Evolutionary conservation across 257 asterid species (phyloP), one percentile per base, ranked within the genome.

Genomic region (Gentiana straminea): DNA sequence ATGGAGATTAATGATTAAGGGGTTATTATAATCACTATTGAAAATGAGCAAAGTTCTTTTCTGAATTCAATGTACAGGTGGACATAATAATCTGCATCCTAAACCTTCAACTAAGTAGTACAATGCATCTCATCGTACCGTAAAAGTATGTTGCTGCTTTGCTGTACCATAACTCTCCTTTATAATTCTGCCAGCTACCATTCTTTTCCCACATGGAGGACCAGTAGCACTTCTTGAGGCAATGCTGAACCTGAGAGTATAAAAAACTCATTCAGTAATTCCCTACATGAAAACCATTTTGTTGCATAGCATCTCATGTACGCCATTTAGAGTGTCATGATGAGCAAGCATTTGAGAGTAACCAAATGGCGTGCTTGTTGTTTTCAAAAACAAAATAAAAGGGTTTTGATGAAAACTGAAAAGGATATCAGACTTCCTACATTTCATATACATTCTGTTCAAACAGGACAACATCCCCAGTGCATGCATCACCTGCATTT

Each of bases 81-180:
- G 24, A 15, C 24, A 15, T 15, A 8, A 7, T 4, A 36, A 46
- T 11, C 10, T 41, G n/a, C 24, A 0, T 1, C 38, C 9, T 43
- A 51, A 38, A 5, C 13, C 3, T 45, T 11, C 52, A 13, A 13
- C 58, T 34, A 43, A 8, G 5, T 50, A 58, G 49, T 43, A 38
- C 63, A 64, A 52, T 4, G 43, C 9, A 34, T 56, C 8, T 51
- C 2, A 33, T 65, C 83, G 79, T 59, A 86, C 96, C 57, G 95
- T 84, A 61, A 90, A 90, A 34, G 98, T 86, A 67, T 90, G 98
- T 54, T 90, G 98, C 70, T 90, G 98, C 81, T 84, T 90, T 62
- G 92, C 93, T 51, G 94, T 83, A 39, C 98, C 96, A 52, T 90
- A 90, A 70, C 95, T 84, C 74, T 90, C 98, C 74, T 90, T 90